Conservation (phyloP, 2,329 filamentous ascomycete genomes). For the Rhytidhysteron rufulum region DNA sequence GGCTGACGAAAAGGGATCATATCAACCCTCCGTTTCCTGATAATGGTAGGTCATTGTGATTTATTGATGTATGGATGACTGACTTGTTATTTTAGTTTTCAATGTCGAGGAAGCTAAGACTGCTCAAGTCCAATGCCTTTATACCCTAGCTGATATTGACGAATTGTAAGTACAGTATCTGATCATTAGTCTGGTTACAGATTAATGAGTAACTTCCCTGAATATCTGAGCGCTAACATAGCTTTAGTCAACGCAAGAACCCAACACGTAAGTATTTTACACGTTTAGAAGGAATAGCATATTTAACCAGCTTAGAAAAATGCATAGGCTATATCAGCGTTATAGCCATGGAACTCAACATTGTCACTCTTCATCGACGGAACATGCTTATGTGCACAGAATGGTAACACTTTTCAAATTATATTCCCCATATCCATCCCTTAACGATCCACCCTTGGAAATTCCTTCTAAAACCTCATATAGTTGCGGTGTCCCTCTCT, state of each 20-base stretch:
- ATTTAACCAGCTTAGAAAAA: slow-evolving; percentile 27
- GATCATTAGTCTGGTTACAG: neutral
- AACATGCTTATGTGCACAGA: slow-evolving; percentile 45
- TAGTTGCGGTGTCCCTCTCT: slow-evolving; percentile 53
- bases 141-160: slow-evolving; percentile 44
- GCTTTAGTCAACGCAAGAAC: no score
- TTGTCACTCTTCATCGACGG: slow-evolving; percentile 38
- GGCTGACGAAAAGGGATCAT: slow-evolving; percentile 47
- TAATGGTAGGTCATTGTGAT: slow-evolving; percentile 26
- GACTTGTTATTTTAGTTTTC: slow-evolving; percentile 11
- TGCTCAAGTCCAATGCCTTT: slow-evolving; percentile 34
- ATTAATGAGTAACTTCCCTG: neutral
- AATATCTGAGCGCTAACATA: neutral
- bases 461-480: neutral
- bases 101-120: slow-evolving; percentile 16
- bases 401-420: slow-evolving; percentile 21
- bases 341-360: slow-evolving; percentile 40
- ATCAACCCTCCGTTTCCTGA: slow-evolving; percentile 49
- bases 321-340: slow-evolving; percentile 45
- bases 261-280: no score
- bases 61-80: no score
- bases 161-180: slow-evolving; percentile 31
- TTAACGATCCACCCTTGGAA: neutral
- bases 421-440: neutral
- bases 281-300: no score